Base-by-base conservation (phyloP, 2,329 filamentous ascomycete genomes). In the Lasiodiplodia sp. region DNA sequence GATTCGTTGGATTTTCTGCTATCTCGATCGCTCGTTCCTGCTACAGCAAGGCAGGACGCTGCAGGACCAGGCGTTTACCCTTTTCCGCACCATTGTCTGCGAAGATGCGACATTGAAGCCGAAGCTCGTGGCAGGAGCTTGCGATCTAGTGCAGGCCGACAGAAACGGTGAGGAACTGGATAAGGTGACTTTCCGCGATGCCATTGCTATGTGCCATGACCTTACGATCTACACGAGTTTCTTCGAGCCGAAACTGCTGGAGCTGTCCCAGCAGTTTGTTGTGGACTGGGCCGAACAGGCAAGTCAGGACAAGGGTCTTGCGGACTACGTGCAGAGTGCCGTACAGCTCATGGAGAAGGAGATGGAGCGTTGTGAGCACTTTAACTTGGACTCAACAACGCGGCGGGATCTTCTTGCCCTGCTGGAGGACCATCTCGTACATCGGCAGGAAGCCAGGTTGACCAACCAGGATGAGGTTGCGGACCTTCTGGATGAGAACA, bases 1-100 rank as follows among this genome's bases (percentile, higher is more conserved):
- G 16, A 88, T 99, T 65, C 89, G 94, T 60, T 95, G 92, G 71
- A 91, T 96, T 49, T 98, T 97, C 81, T 97, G 94, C 82, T 99
- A 94, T 76, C 86, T 99, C 72, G 95, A 99, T 78, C 90, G 96
- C 71, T 92, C 94, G 2, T 97, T 94, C 76, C 85, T 99, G 8
- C 84, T 97, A 2, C 90, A 91, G 68, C 89, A 90, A 56, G 89
- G 90, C 72, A 88, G 91, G 25, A 91, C 91, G 40, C 88, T 99
- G 68, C 91, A 94, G 75, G 93, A 97, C 75, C 89, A 97, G 83
- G 88, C 91, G 5, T 89, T 96, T 67, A 81, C 85, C 16, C 86
- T 93, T 69, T 99, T 98, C 77, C 88, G 92, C 66, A 86, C 82
- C 10, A 78, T 83, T 57, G 82, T 91, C 40, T 88, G 89, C 72